Percentiles rank a stretch among this genome's conserved stretches.
Evolutionary conservation across 2,329 filamentous ascomycete species (phyloP).

Genomic region (Drechslerella dactyloides): DNA sequence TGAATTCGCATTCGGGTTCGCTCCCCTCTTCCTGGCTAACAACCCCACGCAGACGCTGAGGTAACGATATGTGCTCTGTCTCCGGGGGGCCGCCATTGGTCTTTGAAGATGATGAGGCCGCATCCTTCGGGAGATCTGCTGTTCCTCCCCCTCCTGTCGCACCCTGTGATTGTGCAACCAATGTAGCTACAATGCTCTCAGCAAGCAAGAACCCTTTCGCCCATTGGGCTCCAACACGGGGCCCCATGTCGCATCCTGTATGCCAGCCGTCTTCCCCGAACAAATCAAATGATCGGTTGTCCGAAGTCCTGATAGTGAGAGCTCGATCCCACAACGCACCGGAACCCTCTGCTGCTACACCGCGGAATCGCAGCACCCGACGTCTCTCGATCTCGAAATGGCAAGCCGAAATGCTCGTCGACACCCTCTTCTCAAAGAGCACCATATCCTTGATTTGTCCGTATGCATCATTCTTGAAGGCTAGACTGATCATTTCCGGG

Average conservation of each 20-base stretch:
- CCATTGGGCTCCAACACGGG: conserved; percentile 38
- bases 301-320: conserved; percentile 21
- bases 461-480: conserved; percentile 53
- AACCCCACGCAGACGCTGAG: conserved; percentile 32
- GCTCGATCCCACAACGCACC: conserved; percentile 43
- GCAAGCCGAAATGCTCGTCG: conserved; percentile 52
- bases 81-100: conserved; percentile 12
- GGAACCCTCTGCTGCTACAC: conserved; percentile 14
- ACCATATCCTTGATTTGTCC: conserved; percentile 55
- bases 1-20: conserved; percentile 27
- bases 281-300: conserved; percentile 49
- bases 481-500: conserved; percentile 54
- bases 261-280: conserved; percentile 50
- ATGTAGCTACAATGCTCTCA: conserved; percentile 35
- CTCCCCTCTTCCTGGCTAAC: conserved; percentile 20
- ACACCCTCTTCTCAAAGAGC: conserved; percentile 53
- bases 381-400: conserved; percentile 54
- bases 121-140: conserved; percentile 24
- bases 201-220: conserved; percentile 37
- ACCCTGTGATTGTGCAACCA: conserved; percentile 44
- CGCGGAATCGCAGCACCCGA: conserved; percentile 51
- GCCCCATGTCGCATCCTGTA: conserved; percentile 41
- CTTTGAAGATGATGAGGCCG: conserved; percentile 23
- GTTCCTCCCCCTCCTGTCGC: not conserved
- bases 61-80: conserved; percentile 22